Percentiles rank a stretch among this genome's conserved stretches.
phyloP scores from a whole-genome alignment of 1,284 basidiomycete species.

The Naganishia cerealis region DNA sequence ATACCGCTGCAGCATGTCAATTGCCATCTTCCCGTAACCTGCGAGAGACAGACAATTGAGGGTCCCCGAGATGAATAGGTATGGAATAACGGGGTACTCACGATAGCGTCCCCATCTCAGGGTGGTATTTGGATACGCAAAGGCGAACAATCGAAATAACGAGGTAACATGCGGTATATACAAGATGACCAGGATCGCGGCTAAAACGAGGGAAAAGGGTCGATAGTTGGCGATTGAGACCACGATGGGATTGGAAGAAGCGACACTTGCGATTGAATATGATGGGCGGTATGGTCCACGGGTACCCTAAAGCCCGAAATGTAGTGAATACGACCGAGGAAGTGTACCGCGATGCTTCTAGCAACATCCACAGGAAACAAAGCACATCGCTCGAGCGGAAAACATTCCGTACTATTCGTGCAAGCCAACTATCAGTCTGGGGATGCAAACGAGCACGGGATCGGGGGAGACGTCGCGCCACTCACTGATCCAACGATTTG shows the following conservation, averaged over 20 bases:
- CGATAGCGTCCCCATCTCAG: constrained; percentile 18
- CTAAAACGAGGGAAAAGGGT: not conserved
- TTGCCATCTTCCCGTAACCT: constrained; percentile 26
- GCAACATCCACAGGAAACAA: constrained; percentile 25
- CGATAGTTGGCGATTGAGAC: too few relatives aligned
- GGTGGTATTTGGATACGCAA: constrained; percentile 25
- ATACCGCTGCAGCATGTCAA: constrained; percentile 19
- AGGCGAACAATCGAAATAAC: constrained; percentile 20
- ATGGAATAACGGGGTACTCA: not conserved
- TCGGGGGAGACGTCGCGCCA: not conserved
- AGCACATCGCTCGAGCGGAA: constrained; percentile 26
- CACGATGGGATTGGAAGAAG: not conserved
- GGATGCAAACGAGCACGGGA: not conserved
- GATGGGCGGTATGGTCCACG: constrained; percentile 11
- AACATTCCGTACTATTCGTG: constrained; percentile 1
- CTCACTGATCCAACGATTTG: constrained; percentile 12
- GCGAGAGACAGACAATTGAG: not conserved
- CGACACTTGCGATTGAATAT: constrained; percentile 14
- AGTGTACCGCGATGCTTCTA: constrained; percentile 18
- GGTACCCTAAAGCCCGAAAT: constrained; percentile 17
- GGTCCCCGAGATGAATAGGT: not conserved
- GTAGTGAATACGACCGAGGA: constrained; percentile 14
- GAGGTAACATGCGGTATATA: constrained; percentile 28
- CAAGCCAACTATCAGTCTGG: not conserved
- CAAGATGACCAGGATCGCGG: constrained; percentile 1